Percentiles rank a stretch among this genome's conserved stretches.
Conservation (phyloP, 208 protist species). For the Leishmania aethiopica region DNA sequence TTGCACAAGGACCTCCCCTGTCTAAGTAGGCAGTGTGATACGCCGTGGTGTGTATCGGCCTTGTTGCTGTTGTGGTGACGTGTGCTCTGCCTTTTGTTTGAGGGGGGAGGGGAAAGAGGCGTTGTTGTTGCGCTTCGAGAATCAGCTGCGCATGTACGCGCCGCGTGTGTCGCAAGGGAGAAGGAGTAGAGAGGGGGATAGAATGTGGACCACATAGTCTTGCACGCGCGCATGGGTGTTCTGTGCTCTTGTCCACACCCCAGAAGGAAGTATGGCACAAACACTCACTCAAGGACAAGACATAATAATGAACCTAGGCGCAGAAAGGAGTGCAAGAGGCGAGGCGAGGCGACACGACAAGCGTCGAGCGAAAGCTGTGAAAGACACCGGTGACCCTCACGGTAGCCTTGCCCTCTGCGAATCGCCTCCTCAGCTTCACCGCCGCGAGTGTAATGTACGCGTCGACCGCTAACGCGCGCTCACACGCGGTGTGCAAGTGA, state of each 20-base stretch:
- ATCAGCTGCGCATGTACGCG: background rate
- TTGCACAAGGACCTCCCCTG: background rate
- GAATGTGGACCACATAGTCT: background rate
- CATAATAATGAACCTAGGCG: background rate
- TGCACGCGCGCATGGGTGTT: background rate
- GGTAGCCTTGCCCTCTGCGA: background rate
- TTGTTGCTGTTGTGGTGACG: background rate
- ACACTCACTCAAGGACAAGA: background rate
- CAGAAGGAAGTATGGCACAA: background rate
- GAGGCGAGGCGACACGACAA: background rate
- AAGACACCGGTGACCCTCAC: background rate
- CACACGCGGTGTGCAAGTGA: background rate
- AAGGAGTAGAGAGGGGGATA: background rate
- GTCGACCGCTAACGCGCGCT: background rate
- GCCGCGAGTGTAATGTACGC: background rate
- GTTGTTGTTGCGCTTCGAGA: background rate
- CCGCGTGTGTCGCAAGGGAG: background rate
- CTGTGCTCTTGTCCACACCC: background rate
- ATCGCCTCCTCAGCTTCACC: background rate
- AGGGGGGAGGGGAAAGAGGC: no score
- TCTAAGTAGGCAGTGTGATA: background rate
- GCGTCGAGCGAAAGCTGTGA: background rate
- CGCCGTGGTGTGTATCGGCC: background rate
- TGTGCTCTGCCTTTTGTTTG: background rate
- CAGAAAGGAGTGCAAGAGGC: background rate